A percentile compares a stretch with the other conserved stretches of the same genome.
Conservation (phyloP, 495 filamentous ascomycete species). For the Aspergillus biplanus region DNA sequence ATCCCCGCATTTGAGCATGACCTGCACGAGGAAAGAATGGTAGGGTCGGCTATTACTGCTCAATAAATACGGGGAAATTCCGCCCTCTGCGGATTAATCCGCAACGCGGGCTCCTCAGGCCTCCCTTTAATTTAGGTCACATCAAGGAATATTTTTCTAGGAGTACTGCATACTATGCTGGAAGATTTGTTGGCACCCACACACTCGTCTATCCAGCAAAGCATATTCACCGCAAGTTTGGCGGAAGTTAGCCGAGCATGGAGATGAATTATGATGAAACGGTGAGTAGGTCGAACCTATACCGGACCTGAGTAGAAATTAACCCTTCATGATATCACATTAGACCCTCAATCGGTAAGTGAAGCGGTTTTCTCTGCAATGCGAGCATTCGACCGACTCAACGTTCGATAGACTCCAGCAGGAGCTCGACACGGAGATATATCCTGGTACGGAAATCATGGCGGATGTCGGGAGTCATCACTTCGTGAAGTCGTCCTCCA, state of each 20-base stretch:
- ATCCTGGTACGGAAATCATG: conserved; percentile 69
- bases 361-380: neutral
- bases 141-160: neutral
- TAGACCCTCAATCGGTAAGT: conserved; percentile 36
- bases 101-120: neutral
- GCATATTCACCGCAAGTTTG: too few relatives aligned
- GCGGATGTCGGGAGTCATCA: conserved; percentile 60
- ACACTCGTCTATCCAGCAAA: neutral
- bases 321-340: neutral
- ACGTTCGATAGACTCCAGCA: conserved; percentile 37
- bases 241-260: conserved; percentile 28
- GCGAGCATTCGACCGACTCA: conserved; percentile 9
- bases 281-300: conserved; percentile 22
- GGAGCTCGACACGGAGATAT: conserved; percentile 58
- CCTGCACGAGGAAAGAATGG: neutral
- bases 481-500: conserved; percentile 56
- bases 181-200: too few relatives aligned
- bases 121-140: neutral
- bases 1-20: neutral
- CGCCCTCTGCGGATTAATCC: neutral
- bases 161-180: too few relatives aligned
- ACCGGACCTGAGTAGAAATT: neutral
- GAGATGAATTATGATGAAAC: conserved; percentile 48
- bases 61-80: neutral
- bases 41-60: neutral